Evolutionary conservation across 2,329 filamentous ascomycete genomes (phyloP), one percentile per base, ranked within the genome.

Genomic region (Talaromyces islandicus): DNA sequence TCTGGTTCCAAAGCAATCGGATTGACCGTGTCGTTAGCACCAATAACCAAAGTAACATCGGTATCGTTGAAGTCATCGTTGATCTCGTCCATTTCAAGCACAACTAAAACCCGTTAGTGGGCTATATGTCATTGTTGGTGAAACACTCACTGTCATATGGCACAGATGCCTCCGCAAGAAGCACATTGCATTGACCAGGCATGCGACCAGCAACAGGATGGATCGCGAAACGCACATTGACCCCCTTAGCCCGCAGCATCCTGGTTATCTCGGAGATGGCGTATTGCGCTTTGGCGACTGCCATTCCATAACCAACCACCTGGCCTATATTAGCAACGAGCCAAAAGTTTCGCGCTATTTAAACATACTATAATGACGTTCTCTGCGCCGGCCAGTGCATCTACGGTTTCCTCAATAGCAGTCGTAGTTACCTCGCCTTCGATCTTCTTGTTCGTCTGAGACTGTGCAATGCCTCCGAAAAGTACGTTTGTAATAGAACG

Each of bases 71-170:
- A 96, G 69, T 96, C 91, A 64, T 95, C 91, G 73, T 96, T 96
- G 77, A 96, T 95, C 78, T 96, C 92, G 67, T 96, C 92, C 91
- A 96, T 96, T 76, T 96, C 91, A 52, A 95, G 82, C 29, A 96
- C 91, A 59, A 96, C 77, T 78, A 4, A 29, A 29, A 25, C 24
- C 4, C n/a, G 17, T 52, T 10, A 52, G 27, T 10, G 24, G 27
- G 27, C 7, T 17, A 27, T 52, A 25, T 19, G 5, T 7, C 27
- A 54, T 51, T 19, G 51, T 35, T 11, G 27, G n/a, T 17, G 21
- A 27, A 11, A n/a, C 24, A 69, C 76, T 65, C 70, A 79, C 77
- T 93, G 67, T 96, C 92, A 69, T 96, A 96, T 2, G 91, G 91
- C 30, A 96, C 92, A 35, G 84, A 88, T 0, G 92, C 92, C 73